Conservation (phyloP, 805 yeast genomes). For the Myxozyma geophila region DNA sequence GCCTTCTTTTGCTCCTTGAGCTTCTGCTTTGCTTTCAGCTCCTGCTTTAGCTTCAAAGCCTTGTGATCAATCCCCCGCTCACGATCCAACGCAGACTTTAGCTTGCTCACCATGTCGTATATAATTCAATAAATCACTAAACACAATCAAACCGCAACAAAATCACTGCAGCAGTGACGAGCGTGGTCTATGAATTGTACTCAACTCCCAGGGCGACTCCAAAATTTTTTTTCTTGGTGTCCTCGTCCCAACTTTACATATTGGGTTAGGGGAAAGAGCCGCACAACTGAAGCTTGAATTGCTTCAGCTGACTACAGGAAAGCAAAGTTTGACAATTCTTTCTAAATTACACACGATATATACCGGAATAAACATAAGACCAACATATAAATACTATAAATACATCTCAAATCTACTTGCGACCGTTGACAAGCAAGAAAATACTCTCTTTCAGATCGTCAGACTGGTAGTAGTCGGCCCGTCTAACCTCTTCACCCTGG, state of each 20-base stretch:
- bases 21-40: conserved; percentile 53
- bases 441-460: conserved; percentile 75
- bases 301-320: not conserved
- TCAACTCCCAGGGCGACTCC: not conserved
- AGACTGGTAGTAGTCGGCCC: conserved; percentile 79
- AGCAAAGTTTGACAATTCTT: not conserved
- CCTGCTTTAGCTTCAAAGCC: conserved; percentile 45
- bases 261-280: conserved; percentile 14
- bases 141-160: no score
- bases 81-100: conserved; percentile 28
- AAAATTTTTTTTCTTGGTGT: conserved; percentile 1
- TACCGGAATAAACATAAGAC: not conserved
- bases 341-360: not conserved
- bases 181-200: not conserved
- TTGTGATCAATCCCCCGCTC: conserved; percentile 28
- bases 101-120: conserved; percentile 29
- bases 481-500: conserved; percentile 85
- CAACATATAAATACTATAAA: not conserved
- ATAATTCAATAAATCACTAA: not conserved
- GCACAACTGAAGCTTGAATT: not conserved
- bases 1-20: conserved; percentile 49
- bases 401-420: conserved; percentile 1
- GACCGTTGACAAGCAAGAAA: conserved; percentile 47
- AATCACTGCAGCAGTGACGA: no score
- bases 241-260: conserved; percentile 2